Conservation (phyloP, 371 early-diverging fungal genomes). For the Chytridium lagenaria region DNA sequence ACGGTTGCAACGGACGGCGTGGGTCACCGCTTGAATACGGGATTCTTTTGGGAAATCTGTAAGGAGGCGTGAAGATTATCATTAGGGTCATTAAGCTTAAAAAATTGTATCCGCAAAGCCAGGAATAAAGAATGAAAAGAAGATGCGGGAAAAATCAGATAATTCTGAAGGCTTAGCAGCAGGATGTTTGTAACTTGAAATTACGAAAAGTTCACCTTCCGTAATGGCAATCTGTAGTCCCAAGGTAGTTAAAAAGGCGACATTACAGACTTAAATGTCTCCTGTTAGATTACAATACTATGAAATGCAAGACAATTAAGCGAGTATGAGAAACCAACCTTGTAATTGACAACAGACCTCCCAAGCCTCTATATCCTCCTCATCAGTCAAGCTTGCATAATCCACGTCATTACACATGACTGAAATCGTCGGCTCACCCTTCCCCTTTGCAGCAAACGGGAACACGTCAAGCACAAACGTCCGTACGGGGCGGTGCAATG, state of each 20-base stretch:
- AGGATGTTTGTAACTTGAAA: too few relatives aligned
- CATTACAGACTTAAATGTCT: too few relatives aligned
- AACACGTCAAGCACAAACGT: conserved; percentile 22
- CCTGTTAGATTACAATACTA: too few relatives aligned
- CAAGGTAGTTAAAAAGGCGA: conserved; percentile 22
- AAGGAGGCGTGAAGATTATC: neutral
- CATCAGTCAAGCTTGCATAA: neutral
- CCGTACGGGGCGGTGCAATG: conserved; percentile 12
- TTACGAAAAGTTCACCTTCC: conserved; percentile 15
- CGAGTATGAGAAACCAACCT: too few relatives aligned
- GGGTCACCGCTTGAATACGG: conserved; percentile 11
- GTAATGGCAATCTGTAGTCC: conserved; percentile 19
- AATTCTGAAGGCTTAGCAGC: neutral
- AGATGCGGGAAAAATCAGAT: neutral
- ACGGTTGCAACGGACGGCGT: conserved; percentile 21
- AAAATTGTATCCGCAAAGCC: neutral
- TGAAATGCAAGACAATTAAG: too few relatives aligned
- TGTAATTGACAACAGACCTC: conserved; percentile 22
- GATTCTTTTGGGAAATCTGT: conserved; percentile 20
- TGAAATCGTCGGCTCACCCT: conserved; percentile 22
- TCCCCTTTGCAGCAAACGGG: conserved; percentile 25
- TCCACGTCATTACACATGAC: conserved; percentile 22
- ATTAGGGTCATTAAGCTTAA: neutral
- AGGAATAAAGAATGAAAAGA: neutral
- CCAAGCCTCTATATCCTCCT: conserved; percentile 22